Evolutionary conservation across 306 rosid species (phyloP), one percentile per base, ranked within the genome.

Genomic region (Ormosia emarginata): DNA sequence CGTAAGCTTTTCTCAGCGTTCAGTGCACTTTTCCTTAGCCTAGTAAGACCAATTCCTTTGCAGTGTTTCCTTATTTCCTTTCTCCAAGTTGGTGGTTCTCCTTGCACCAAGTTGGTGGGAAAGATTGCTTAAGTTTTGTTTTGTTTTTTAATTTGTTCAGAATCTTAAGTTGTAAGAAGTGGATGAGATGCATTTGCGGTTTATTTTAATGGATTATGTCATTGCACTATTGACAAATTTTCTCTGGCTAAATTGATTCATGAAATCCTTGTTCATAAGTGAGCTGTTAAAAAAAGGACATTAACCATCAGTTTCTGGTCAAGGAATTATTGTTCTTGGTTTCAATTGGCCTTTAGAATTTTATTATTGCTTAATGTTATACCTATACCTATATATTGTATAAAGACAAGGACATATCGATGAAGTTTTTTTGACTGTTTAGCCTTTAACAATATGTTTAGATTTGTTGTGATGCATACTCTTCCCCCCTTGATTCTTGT

Each of bases 1-100:
- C 93, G 90, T 9, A 89, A 82, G 81, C 88, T 70, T 81, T 86
- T 95, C 71, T 86, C 99, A 5, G 76, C 82, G 78, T 68, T 93
- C 79, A 93, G 85, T 83, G 95, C 98, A 18, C 49, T 95, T 62
- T 88, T 89, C 44, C 97, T 95, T 79, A 86, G 97, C 81, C 80
- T 93, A 57, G 99, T 93, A 93, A 85, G 94, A 44, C 74, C 34
- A 7, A 34, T 73, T 50, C 39, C 90, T 76, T 78, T 79, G 47
- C 52, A 4, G 17, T 50, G 66, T 73, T 77, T 55, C 47, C 24
- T 49, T 24, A 15, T 69, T 49, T 75, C 39, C 40, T 82, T 65
- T 70, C 34, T 30, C 39, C n/a, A 11, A 8, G 66, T 30, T 78
- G 64, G 33, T 33, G 52, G 44, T 15, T 67, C 50, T 44, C 24